Evolutionary conservation across 768 basidiomycete genomes (phyloP), one percentile per base, ranked within the genome.

Genomic region (Xerocomellus chrysenteron): DNA sequence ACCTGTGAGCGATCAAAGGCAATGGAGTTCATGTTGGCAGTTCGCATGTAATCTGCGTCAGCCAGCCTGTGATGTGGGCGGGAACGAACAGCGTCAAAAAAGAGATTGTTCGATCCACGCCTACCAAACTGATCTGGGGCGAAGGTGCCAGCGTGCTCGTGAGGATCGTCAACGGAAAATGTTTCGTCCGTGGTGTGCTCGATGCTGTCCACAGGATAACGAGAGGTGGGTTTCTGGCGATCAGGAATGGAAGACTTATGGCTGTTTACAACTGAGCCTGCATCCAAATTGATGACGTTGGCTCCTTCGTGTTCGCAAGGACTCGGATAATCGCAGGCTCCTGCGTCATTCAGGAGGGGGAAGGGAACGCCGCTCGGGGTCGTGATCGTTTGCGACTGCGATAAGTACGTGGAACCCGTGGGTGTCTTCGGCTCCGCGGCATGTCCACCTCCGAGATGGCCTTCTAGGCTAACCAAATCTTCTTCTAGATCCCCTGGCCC

Each of bases 401-500:
- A 67, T 64, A 73, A 65, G 53, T 72, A 73, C 56, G 70, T 68
- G 60, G 70, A 62, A 42, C 61, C 63, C 58, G 69, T 71, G 63
- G 72, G 72, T 53, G 71, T 72, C 58, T 72, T 72, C 71, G 71
- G 72, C 68, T 72, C 71, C 71, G 71, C 69, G 67, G 72, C 51
- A 63, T 59, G 62, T 56, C 64, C 68, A 62, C 65, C 62, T 50
- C 68, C 68, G 67, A 66, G 58, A 59, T 67, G 70, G 51, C 60
- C 66, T 68, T 72, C 70, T 54, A 51, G 54, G 37, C 47, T 58
- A 42, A 49, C 60, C 55, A 52, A 58, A 54, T 66, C 60, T 64
- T 74, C 70, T 58, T 67, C 69, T 40, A 55, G 53, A 58, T 71
- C 67, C 60, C 57, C 62, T 57, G 54, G 55, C 54, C 54, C 57